Base-by-base conservation (phyloP, 148 eudicot genomes). In the Cornus suecica region DNA sequence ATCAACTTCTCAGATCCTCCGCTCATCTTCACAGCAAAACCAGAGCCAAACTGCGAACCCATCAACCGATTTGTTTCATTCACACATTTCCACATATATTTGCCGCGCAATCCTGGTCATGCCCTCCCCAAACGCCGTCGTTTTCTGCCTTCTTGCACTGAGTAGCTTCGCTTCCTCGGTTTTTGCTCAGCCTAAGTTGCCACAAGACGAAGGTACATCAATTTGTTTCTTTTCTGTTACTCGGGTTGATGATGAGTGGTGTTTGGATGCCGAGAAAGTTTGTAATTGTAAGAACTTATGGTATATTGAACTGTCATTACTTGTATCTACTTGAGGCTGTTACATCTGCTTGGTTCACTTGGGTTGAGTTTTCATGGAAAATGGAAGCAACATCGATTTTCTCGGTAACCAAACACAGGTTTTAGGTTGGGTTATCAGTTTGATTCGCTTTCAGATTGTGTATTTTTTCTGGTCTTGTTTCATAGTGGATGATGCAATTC, bases 151-250 rank as follows among this genome's bases (percentile, higher is more conserved):
- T 73, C 56, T 83, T 73, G 76, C 62, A 14, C 8, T 80, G 27
- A 27, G 65, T 8, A 70, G 65, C 60, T 65, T 81, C 70, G 13
- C 64, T 27, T 52, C 67, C 18, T 66, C 69, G 42, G 65, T 74
- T 5, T 58, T 68, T 26, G 48, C 78, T 2, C 37, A 70, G 29
- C 26, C 87, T 2, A 71, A 69, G 70, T 76, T 84, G 76, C 80
- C 84, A 8, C 87, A 65, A 56, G 70, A 70, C 69, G 87, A 84
- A 84, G 80, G 87, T 84, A 68, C 56, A 68, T 14, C 1, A 71
- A n/a, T 65, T 65, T 65, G 37, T 27, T 32, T 45, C 0, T 37
- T 37, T 25, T 32, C 45, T 3, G 8, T 58, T 15, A 14, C 1
- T 22, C 8, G 6, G 9, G 6, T 6, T 37, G 42, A 6, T 37